phyloP scores from a whole-genome alignment of 768 basidiomycete species.

The Trametes maxima region DNA sequence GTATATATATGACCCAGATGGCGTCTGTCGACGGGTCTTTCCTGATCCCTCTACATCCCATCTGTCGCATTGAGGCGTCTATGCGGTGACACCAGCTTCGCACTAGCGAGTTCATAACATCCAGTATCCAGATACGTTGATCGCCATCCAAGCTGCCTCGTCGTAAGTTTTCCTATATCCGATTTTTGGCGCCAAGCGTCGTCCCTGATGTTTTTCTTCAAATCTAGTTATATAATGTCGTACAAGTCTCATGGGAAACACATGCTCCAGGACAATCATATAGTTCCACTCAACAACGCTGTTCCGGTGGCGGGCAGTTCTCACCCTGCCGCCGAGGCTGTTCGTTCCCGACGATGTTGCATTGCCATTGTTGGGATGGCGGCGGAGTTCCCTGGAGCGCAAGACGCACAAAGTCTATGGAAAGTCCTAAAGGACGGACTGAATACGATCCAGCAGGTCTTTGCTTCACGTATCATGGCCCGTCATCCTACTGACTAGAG shows the following conservation, averaged over 20 bases:
- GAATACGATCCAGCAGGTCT: constrained; percentile 60
- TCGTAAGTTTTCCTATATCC: too few relatives aligned
- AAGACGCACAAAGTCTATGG: constrained; percentile 54
- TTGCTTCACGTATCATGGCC: constrained; percentile 10
- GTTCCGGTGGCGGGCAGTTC: neutral
- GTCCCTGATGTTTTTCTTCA: too few relatives aligned
- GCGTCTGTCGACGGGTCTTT: neutral
- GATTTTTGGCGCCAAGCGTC: too few relatives aligned
- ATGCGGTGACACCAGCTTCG: too few relatives aligned
- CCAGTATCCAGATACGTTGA: too few relatives aligned
- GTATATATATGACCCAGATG: neutral
- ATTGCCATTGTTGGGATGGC: constrained; percentile 79
- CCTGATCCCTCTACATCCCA: neutral
- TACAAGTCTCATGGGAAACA: too few relatives aligned
- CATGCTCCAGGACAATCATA: too few relatives aligned
- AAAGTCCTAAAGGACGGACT: constrained; percentile 55
- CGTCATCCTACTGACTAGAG: neutral
- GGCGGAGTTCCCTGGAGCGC: constrained; percentile 55
- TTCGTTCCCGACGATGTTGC: constrained; percentile 19
- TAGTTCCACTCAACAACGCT: neutral
- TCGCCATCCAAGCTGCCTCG: too few relatives aligned
- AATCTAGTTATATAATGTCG: too few relatives aligned
- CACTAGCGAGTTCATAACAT: too few relatives aligned
- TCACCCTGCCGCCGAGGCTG: constrained; percentile 32
- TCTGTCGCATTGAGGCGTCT: too few relatives aligned